Base-by-base conservation (phyloP, 2,329 filamentous ascomycete species). In the Ustulina deusta region DNA sequence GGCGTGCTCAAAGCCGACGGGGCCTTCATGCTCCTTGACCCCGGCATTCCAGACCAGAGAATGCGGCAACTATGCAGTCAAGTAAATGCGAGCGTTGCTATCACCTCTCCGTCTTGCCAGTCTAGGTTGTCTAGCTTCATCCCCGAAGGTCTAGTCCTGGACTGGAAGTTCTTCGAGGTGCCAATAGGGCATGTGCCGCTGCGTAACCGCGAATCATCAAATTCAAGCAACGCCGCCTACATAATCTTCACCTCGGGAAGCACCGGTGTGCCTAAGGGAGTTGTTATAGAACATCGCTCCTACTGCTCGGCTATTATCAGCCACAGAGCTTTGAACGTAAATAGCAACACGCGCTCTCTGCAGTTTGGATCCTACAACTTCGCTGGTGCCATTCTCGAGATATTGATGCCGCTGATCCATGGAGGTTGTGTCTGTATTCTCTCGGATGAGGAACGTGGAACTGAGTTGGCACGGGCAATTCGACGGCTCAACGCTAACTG, bases 161-260 rank as follows among this genome's bases (percentile, higher is more conserved):
- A 36, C 32, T 36, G 48, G 48, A 15, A 51, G 25, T 51, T 51
- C 48, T 51, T 51, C 27, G 7, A 32, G 48, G 17, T 11, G 9
- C 48, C 48, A 27, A 17, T 51, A 17, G 25, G 0, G 25, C 13
- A 13, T 32, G 48, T 51, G 13, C 48, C 48, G 15, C 6, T 7
- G n/a, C 48, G 13, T n/a, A 51, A 3, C 27, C 48, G 7, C 4
- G 6, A 32, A 52, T n/a, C 46, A 27, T 61, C 58, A 20, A 17
- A 51, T 7, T 46, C 46, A 20, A 42, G 32, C 7, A 36, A 51
- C 32, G 38, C 58, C 32, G 32, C 38, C 32, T 61, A 64, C 27
- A 56, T 64, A 6, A 38, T 57, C 44, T 64, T 64, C 36, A 64
- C 61, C 17, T 64, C 61, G n/a, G 61, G 61, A 6, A 64, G 61